Evolutionary conservation across 805 yeast genomes (phyloP), one percentile per base, ranked within the genome.

Genomic region (Candida vaughaniae): DNA sequence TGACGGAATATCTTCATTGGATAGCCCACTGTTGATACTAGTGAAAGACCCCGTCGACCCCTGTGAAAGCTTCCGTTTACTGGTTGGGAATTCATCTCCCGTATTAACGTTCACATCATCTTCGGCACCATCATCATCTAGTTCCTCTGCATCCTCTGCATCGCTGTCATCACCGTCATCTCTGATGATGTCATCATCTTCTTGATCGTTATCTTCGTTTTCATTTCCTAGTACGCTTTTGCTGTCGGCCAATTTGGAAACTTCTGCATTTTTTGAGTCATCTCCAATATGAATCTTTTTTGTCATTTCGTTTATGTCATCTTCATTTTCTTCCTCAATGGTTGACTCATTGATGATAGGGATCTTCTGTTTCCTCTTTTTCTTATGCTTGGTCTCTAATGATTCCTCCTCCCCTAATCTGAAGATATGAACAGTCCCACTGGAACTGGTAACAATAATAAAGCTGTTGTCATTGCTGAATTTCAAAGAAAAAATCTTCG

Each of bases 401-500:
- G 71, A 58, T 49, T 68, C 73, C 10, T 65, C 71, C 22, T 73
- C 78, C 1, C 80, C 85, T 36, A 90, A 60, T 40, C 89, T 74
- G 69, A 91, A 93, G 25, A 93, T 79, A 59, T 93, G 99, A 16
- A 93, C 90, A 0, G 99, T 93, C 29, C 86, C 95, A 15, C 95
- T 87, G 2, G 95, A 79, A 18, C 95, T 83, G 8, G 91, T 78
- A 17, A 91, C 96, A n/a, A 87, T 77, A 20, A 93, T 66, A 44
- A 83, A 76, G 11, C 71, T 70, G 42, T 85, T 81, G 45, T 85
- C 84, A 17, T 70, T 64, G 44, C 87, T 83, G 61, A 93, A 93
- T 25, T 78, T 71, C 46, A 93, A 67, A 8, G 95, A 82, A 49
- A 78, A 79, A 12, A 93, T 85, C 44, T 70, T 75, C 2, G 97